Evolutionary conservation across 169 alveolate species (phyloP).

Genomic region (Plasmodium vivax): DNA sequence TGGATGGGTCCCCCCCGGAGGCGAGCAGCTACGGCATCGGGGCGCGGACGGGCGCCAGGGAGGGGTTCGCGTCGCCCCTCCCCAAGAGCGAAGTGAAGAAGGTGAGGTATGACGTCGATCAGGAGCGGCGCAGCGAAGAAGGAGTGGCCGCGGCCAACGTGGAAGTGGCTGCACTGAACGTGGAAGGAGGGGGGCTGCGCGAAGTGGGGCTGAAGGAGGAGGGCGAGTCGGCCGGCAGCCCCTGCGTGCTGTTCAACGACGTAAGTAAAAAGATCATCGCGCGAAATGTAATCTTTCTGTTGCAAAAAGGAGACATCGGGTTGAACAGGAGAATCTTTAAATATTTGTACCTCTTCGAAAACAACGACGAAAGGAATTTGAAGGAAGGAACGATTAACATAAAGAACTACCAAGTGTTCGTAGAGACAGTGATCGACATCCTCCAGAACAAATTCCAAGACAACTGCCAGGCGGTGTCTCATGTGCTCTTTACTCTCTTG

Average conservation of each 20-base stretch:
- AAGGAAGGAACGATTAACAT: constrained; percentile 12
- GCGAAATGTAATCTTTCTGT: constrained; percentile 30
- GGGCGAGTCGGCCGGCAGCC: neutral
- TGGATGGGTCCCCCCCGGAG: neutral
- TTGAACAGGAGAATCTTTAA: constrained; percentile 45
- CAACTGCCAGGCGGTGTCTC: neutral
- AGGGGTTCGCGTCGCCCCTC: neutral
- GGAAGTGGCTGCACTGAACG: too few relatives aligned
- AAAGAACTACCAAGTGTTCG: constrained; percentile 29
- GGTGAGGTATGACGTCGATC: neutral
- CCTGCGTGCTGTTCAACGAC: constrained; percentile 15
- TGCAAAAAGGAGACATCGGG: constrained; percentile 40
- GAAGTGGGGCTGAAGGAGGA: neutral
- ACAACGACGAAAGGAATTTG: constrained; percentile 28
- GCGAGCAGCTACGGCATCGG: neutral
- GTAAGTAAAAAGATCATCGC: constrained; percentile 44
- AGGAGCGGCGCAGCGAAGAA: neutral
- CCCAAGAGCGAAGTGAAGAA: neutral
- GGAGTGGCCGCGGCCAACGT: neutral
- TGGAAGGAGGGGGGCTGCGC: too few relatives aligned
- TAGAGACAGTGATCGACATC: constrained; percentile 27
- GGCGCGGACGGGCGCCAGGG: neutral
- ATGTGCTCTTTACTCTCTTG: constrained; percentile 27
- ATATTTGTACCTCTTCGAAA: constrained; percentile 46
- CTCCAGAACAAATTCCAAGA: constrained; percentile 46